Conservation (phyloP, 148 eudicot genomes). For the Camellia lanceoleosa region DNA sequence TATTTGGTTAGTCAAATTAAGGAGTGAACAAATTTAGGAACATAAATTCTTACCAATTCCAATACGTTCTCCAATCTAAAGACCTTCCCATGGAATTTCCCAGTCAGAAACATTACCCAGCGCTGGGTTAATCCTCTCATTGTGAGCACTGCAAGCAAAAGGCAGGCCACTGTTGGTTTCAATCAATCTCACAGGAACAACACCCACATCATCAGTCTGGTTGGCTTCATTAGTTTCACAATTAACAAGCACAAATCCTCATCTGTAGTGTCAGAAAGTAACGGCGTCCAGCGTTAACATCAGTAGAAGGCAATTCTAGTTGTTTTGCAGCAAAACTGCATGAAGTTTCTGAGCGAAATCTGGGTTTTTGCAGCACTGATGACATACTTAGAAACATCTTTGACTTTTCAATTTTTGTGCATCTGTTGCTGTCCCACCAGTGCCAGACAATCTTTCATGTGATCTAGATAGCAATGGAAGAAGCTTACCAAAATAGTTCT, state of each 20-base stretch:
- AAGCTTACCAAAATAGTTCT: slow-evolving; percentile 41
- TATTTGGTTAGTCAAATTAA: too few species aligned
- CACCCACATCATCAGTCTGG: slow-evolving; percentile 28
- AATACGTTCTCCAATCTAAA: slow-evolving; percentile 85
- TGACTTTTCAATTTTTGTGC: slow-evolving; percentile 57
- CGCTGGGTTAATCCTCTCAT: slow-evolving; percentile 46
- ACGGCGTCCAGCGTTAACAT: slow-evolving; percentile 18
- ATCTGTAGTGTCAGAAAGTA: slow-evolving; percentile 23
- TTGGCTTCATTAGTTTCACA: slow-evolving; percentile 25
- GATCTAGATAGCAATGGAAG: slow-evolving; percentile 34
- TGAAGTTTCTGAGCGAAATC: slow-evolving; percentile 73
- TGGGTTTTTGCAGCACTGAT: slow-evolving; percentile 74
- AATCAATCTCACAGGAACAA: slow-evolving; percentile 27
- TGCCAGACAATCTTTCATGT: slow-evolving; percentile 30
- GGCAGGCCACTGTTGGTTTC: slow-evolving; percentile 22
- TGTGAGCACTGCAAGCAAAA: slow-evolving; percentile 26
- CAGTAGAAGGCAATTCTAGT: slow-evolving; percentile 21
- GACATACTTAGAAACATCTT: slow-evolving; percentile 74
- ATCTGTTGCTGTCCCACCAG: slow-evolving; percentile 40
- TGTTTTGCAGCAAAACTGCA: slow-evolving; percentile 49
- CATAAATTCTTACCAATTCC: slow-evolving; percentile 74
- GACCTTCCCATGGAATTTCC: slow-evolving; percentile 97
- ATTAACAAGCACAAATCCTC: slow-evolving; percentile 25
- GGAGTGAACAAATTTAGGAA: slow-evolving; percentile 5
- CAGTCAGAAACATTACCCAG: slow-evolving; percentile 84